phyloP scores from a whole-genome alignment of 2,329 filamentous ascomycete genomes.

The Leptographium wingfieldii region DNA sequence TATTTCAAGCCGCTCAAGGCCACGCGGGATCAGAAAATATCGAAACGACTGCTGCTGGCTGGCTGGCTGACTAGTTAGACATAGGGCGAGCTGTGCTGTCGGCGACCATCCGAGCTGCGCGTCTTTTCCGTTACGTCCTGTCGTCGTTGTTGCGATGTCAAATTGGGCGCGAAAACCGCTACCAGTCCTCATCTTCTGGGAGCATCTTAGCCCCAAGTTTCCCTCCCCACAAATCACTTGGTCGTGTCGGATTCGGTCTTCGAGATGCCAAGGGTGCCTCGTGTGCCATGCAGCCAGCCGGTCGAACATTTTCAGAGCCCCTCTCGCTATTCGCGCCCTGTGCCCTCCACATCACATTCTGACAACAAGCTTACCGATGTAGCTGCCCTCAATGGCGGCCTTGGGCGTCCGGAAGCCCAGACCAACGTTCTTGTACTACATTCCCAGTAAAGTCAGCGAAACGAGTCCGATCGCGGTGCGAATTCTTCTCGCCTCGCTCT shows the following conservation, averaged over 20 bases:
- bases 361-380: conserved; percentile 70
- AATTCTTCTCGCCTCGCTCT: not conserved
- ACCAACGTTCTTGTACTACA: conserved; percentile 92
- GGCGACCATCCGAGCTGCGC: too few species aligned
- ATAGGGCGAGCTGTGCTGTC: not conserved
- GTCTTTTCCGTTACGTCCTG: too few species aligned
- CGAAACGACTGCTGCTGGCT: not conserved
- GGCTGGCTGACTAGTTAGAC: not conserved
- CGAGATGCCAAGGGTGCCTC: not conserved
- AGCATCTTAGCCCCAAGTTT: not conserved
- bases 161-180: not conserved
- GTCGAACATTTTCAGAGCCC: not conserved
- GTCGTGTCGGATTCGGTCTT: not conserved
- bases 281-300: not conserved
- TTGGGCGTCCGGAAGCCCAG: conserved; percentile 98
- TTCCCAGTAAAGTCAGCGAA: not conserved
- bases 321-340: too few species aligned
- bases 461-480: not conserved
- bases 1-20: not conserved
- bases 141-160: not conserved
- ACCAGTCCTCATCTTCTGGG: too few species aligned
- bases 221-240: not conserved
- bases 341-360: not conserved
- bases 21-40: not conserved
- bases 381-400: conserved; percentile 95